Percentiles rank a stretch among this genome's conserved stretches.
These are phyloP conservation scores for Perkinsus olseni DNA, from an alignment of 169 alveolate species.

Conservation along the genomic window DNA sequence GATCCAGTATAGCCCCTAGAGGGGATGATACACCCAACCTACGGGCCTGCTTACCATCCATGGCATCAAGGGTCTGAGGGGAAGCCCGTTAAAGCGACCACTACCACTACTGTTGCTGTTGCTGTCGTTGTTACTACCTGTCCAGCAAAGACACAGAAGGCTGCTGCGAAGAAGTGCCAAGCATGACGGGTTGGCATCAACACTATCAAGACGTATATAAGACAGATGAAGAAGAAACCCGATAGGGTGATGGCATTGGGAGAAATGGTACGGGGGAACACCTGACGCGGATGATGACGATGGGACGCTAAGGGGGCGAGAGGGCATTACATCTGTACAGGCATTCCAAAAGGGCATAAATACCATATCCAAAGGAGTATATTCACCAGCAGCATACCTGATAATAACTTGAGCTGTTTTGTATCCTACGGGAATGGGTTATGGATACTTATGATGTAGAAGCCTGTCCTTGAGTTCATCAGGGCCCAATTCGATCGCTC, in stretches of 20 bases:
- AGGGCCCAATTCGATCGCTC: not conserved
- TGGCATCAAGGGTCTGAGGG: conserved; percentile 16
- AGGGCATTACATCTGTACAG: not conserved
- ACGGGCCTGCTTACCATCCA: conserved; percentile 38
- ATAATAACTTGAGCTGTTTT: not conserved
- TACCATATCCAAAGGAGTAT: not conserved
- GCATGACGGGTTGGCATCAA: not conserved
- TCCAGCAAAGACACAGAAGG: not conserved
- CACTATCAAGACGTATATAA: not conserved
- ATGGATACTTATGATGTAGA: not conserved
- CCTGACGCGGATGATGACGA: not conserved
- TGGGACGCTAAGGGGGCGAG: not conserved
- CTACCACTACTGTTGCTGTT: not conserved
- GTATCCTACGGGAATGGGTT: too few species aligned
- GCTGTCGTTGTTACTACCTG: too few species aligned
- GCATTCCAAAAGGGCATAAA: not conserved
- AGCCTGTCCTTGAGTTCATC: not conserved
- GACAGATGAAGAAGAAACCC: not conserved
- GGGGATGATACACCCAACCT: conserved; percentile 25
- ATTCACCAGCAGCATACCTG: not conserved
- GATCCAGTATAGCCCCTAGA: conserved; percentile 30
- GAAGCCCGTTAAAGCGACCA: not conserved
- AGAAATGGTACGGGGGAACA: not conserved
- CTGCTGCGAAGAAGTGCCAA: not conserved
- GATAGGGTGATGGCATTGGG: not conserved